Evolutionary conservation across 2,329 filamentous ascomycete genomes (phyloP).

Genomic region (Fusarium sp.): DNA sequence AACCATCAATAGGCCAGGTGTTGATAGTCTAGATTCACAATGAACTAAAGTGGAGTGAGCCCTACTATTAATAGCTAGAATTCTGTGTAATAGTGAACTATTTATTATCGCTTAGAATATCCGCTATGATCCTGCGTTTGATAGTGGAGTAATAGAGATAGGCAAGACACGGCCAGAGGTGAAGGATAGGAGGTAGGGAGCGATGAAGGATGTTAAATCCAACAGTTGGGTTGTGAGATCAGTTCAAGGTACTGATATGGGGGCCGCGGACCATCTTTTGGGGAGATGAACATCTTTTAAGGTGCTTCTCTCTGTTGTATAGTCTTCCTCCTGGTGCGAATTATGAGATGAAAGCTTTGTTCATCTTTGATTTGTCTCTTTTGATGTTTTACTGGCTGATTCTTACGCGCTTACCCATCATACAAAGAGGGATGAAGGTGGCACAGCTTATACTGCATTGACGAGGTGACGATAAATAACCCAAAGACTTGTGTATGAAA

Average conservation of each 20-base stretch:
- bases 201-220: background rate
- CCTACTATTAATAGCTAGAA: constrained; percentile 10
- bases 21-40: background rate
- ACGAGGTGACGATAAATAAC: background rate
- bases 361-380: background rate
- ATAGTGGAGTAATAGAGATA: background rate
- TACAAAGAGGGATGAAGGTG: background rate
- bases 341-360: background rate
- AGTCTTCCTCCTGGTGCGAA: background rate
- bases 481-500: background rate
- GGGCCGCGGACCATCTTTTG: no score
- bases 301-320: background rate
- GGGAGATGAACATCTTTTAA: constrained; percentile 5
- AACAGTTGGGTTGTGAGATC: constrained; percentile 2
- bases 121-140: background rate
- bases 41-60: constrained; percentile 2
- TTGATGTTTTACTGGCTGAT: background rate
- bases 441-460: background rate
- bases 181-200: constrained; percentile 9
- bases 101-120: background rate
- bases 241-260: background rate
- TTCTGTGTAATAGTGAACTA: constrained; percentile 12
- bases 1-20: background rate
- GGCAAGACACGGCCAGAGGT: constrained; percentile 4
- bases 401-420: background rate